phyloP scores from a whole-genome alignment of 2,329 filamentous ascomycete genomes.

The Pezicula radicicola region DNA sequence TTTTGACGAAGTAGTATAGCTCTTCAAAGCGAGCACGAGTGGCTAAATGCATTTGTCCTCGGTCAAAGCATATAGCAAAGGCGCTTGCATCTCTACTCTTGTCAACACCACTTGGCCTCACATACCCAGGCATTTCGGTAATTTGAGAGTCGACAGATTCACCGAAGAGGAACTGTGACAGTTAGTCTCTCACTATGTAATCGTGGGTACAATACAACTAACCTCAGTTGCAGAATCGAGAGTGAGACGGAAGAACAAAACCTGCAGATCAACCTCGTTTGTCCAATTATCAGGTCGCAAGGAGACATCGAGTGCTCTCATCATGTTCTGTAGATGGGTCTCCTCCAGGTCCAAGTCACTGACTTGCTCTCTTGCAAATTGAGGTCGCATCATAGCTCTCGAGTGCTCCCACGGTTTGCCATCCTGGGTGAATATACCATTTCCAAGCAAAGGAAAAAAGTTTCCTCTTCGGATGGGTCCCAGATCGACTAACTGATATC shows the following conservation, averaged over 20 bases:
- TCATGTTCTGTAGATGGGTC: constrained; percentile 56
- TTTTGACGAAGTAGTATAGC: constrained; percentile 20
- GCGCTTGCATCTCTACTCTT: constrained; percentile 16
- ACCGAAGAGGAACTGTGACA: constrained; percentile 48
- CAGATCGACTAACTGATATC: constrained; percentile 54
- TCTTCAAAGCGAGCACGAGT: constrained; percentile 14
- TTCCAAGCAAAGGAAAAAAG: constrained; percentile 34
- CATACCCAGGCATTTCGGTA: constrained; percentile 4
- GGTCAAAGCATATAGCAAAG: constrained; percentile 48
- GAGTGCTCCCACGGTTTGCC: constrained; percentile 27
- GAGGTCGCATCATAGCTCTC: constrained; percentile 47
- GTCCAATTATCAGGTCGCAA: constrained; percentile 50
- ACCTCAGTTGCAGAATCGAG: constrained; percentile 23
- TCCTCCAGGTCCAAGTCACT: constrained; percentile 71
- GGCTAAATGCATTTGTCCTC: constrained; percentile 29
- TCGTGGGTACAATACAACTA: neutral
- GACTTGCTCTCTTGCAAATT: constrained; percentile 52
- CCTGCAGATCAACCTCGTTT: constrained; percentile 43
- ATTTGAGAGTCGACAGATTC: constrained; percentile 43
- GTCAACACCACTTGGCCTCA: neutral
- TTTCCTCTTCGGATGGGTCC: constrained; percentile 53
- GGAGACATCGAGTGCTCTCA: constrained; percentile 55
- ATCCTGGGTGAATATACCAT: constrained; percentile 29
- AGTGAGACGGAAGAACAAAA: constrained; percentile 42
- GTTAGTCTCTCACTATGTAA: neutral